These are phyloP conservation scores for Paramecium primaurelia DNA, from an alignment of 73 alveolate genomes.

Conservation along the genomic window DNA sequence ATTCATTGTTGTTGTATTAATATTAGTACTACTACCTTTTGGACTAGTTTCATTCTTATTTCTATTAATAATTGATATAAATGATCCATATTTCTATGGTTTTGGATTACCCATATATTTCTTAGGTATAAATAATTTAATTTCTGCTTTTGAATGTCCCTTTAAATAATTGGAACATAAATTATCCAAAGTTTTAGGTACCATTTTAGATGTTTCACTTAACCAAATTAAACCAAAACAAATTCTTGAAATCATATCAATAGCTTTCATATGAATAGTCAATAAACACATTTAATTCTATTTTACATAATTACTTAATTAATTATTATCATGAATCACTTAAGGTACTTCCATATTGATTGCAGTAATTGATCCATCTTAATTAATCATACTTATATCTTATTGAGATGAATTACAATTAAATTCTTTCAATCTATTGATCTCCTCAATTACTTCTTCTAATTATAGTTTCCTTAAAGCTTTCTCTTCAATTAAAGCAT, in stretches of 20 bases:
- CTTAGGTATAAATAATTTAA: conserved; percentile 2
- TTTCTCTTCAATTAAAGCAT: neutral
- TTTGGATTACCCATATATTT: neutral
- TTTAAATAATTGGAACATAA: neutral
- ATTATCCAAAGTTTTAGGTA: neutral
- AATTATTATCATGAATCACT: neutral
- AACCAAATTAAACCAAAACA: neutral
- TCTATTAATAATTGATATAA: neutral
- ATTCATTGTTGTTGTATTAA: neutral
- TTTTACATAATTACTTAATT: neutral
- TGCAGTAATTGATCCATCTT: neutral
- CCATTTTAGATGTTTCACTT: neutral
- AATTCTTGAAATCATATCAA: neutral
- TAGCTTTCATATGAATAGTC: neutral
- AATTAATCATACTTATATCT: neutral
- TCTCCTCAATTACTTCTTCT: conserved; percentile 3
- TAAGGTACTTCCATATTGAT: neutral
- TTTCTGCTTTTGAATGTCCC: neutral
- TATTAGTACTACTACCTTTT: neutral
- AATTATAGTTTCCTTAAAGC: neutral
- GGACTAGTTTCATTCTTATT: neutral
- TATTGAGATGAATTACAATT: neutral
- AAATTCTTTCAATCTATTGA: neutral
- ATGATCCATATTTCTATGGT: neutral
- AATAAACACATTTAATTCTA: neutral